Evolutionary conservation across 495 filamentous ascomycete genomes (phyloP).

Genomic region (Staphylotrichum longicolle): DNA sequence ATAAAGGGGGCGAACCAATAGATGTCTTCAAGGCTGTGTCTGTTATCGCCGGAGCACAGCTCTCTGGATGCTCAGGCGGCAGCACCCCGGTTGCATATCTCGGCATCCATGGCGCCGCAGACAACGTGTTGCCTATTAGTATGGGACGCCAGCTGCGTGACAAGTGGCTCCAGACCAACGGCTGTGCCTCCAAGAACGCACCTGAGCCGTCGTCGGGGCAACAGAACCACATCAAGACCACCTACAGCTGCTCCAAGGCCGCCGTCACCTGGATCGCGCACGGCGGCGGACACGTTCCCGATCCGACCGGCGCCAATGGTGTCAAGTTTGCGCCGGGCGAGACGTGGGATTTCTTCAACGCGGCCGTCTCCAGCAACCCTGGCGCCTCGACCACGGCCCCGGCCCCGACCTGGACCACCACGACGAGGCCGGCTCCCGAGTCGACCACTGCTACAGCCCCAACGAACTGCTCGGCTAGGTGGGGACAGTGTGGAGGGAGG

Average conservation of each 20-base stretch:
- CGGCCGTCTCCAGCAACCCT: not conserved
- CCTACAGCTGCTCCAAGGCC: constrained; percentile 31
- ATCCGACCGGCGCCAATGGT: constrained; percentile 17
- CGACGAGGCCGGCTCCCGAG: constrained; percentile 1
- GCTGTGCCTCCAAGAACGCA: constrained; percentile 37
- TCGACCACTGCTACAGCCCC: not conserved
- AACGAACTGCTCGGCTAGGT: constrained; percentile 9
- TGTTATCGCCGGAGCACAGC: constrained; percentile 37
- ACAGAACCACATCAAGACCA: constrained; percentile 35
- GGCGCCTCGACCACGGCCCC: not conserved
- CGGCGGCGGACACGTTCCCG: constrained; percentile 27
- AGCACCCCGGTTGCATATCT: constrained; percentile 43
- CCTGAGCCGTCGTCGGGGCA: constrained; percentile 34
- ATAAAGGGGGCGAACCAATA: not conserved
- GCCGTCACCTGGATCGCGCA: constrained; percentile 30
- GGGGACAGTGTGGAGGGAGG: constrained; percentile 13
- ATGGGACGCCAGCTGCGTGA: constrained; percentile 40
- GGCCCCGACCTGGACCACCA: not conserved
- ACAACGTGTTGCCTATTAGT: constrained; percentile 40
- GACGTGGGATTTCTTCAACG: constrained; percentile 22
- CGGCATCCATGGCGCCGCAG: constrained; percentile 43
- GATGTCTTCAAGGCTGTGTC: constrained; percentile 42
- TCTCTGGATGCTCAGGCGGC: constrained; percentile 43
- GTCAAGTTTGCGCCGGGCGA: constrained; percentile 20
- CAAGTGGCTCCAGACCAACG: constrained; percentile 42